These are phyloP conservation scores for Allomyces javanicus DNA, from an alignment of 192 early-diverging fungal genomes.

Conservation along the genomic window DNA sequence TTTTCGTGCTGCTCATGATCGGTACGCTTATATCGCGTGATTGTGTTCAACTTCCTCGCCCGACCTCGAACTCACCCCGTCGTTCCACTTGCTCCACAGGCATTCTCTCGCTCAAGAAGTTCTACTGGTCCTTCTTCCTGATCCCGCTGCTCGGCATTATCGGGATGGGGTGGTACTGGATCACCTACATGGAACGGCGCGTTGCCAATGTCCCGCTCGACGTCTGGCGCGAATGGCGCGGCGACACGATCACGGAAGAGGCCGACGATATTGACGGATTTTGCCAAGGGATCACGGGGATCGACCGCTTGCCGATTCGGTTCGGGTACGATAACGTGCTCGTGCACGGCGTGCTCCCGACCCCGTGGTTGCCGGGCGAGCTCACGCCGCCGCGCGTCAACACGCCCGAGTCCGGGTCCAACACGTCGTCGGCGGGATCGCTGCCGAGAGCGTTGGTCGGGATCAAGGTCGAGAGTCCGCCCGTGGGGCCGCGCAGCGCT, in stretches of 20 bases:
- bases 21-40: conserved; percentile 5
- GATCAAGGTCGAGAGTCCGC: too few relatives aligned
- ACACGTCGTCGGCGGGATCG: too few relatives aligned
- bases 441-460: too few relatives aligned
- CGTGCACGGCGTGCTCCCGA: not conserved
- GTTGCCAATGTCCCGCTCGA: not conserved
- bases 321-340: not conserved
- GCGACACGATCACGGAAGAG: not conserved
- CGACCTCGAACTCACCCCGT: too few relatives aligned
- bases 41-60: too few relatives aligned
- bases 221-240: not conserved
- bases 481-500: too few relatives aligned
- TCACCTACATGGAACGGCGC: not conserved
- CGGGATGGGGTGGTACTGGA: not conserved
- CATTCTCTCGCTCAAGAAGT: not conserved
- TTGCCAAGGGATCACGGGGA: not conserved
- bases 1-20: conserved; percentile 39
- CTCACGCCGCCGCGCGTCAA: too few relatives aligned
- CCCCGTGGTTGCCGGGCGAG: not conserved
- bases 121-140: not conserved
- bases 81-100: too few relatives aligned
- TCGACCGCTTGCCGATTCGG: not conserved
- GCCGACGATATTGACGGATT: not conserved
- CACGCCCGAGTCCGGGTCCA: too few relatives aligned
- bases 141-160: not conserved